phyloP scores from a whole-genome alignment of 2,329 filamentous ascomycete species.

The Furcasterigmium sp. region DNA sequence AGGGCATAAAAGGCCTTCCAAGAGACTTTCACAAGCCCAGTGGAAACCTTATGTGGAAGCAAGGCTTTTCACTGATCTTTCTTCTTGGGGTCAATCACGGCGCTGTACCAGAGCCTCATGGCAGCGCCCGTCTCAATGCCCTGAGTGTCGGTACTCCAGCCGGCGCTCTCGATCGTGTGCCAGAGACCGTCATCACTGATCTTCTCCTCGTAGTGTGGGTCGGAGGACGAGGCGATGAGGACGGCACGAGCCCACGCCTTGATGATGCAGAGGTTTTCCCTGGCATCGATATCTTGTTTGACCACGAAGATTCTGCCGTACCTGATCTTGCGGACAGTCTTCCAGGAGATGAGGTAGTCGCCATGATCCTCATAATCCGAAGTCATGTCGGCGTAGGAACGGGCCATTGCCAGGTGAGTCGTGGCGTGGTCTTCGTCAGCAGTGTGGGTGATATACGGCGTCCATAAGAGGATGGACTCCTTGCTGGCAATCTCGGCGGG shows the following conservation, averaged over 20 bases:
- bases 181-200: neutral
- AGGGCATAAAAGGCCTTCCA: no score
- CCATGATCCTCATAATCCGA: neutral
- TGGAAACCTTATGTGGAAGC: no score
- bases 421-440: constrained; percentile 20
- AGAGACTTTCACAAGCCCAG: no score
- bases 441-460: constrained; percentile 15
- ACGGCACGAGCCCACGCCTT: constrained; percentile 31
- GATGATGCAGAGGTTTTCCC: constrained; percentile 21
- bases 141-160: neutral
- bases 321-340: constrained; percentile 15
- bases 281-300: constrained; percentile 18
- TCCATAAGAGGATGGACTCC: constrained; percentile 57
- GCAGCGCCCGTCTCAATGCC: constrained; percentile 1
- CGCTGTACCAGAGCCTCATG: neutral
- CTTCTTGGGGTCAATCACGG: neutral
- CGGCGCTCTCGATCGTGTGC: neutral
- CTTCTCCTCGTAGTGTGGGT: neutral
- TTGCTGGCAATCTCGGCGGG: constrained; percentile 61
- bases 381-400: constrained; percentile 32
- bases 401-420: constrained; percentile 33
- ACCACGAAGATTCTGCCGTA: constrained; percentile 22
- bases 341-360: neutral
- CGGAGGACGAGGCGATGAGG: constrained; percentile 24
- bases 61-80: neutral